A percentile compares a stretch with the other conserved stretches of the same genome.
These are phyloP conservation scores for Extremus antarcticus DNA, from an alignment of 495 filamentous ascomycete species.

Conservation along the genomic window DNA sequence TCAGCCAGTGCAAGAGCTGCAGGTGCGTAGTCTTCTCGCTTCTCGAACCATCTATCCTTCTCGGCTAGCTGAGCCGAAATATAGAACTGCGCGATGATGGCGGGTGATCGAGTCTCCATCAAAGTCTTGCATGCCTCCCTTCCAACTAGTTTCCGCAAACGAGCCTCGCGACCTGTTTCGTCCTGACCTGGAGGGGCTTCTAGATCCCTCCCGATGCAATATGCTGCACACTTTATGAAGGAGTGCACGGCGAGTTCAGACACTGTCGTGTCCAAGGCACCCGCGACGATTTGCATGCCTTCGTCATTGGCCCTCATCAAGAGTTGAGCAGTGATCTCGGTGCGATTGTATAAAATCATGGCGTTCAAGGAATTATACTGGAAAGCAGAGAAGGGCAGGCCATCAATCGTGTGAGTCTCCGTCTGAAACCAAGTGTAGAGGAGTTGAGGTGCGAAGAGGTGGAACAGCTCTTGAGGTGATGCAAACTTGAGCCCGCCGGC, in stretches of 20 bases:
- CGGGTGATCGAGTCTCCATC: slow-evolving; percentile 57
- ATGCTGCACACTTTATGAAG: slow-evolving; percentile 74
- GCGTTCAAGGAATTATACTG: slow-evolving; percentile 59
- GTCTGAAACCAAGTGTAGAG: slow-evolving; percentile 79
- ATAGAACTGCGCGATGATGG: slow-evolving; percentile 66
- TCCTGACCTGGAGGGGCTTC: slow-evolving; percentile 40
- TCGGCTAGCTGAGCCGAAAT: slow-evolving; percentile 57
- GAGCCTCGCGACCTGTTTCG: slow-evolving; percentile 42
- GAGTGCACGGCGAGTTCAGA: slow-evolving; percentile 50
- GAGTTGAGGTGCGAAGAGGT: slow-evolving; percentile 84
- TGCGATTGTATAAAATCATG: slow-evolving; percentile 60
- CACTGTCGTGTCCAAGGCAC: slow-evolving; percentile 42
- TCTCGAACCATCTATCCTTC: slow-evolving; percentile 55
- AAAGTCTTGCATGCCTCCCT: slow-evolving; percentile 25
- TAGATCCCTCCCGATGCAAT: slow-evolving; percentile 72
- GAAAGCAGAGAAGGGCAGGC: slow-evolving; percentile 74
- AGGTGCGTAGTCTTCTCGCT: slow-evolving; percentile 44
- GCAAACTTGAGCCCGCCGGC: slow-evolving; percentile 52
- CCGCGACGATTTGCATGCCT: slow-evolving; percentile 47
- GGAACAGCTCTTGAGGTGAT: slow-evolving; percentile 59
- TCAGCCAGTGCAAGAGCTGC: slow-evolving; percentile 51
- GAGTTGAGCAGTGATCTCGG: slow-evolving; percentile 72
- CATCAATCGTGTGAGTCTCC: slow-evolving; percentile 36
- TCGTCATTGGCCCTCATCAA: slow-evolving; percentile 68
- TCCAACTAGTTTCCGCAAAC: slow-evolving; percentile 59